phyloP scores from a whole-genome alignment of 768 basidiomycete species.

The Boletus vermiculosoides region DNA sequence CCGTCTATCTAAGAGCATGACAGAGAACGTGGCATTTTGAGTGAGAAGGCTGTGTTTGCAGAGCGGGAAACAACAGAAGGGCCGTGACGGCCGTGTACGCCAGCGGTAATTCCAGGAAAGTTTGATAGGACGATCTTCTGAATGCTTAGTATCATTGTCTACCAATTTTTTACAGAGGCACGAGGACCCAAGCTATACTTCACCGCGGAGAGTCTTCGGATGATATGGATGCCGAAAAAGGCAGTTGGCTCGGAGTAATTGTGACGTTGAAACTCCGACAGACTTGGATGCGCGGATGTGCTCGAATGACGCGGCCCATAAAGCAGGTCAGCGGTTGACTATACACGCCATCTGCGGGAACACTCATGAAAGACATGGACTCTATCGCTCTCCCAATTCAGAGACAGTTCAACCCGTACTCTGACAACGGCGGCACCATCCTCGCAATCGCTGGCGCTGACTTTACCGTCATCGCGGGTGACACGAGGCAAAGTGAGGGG shows the following conservation, averaged over 20 bases:
- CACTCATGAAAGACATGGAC: not conserved
- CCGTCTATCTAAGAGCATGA: not conserved
- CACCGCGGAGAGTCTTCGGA: not conserved
- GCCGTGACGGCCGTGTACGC: no score
- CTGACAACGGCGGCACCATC: conserved; percentile 94
- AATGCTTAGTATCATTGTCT: no score
- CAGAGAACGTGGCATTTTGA: not conserved
- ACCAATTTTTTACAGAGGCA: no score
- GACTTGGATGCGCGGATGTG: not conserved
- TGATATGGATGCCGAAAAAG: not conserved
- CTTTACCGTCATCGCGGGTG: conserved; percentile 93
- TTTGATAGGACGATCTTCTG: no score
- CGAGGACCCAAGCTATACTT: no score
- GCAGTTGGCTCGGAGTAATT: not conserved
- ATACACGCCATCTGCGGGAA: no score
- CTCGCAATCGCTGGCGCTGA: conserved; percentile 92
- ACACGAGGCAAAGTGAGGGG: conserved; percentile 96
- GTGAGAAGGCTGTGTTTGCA: not conserved
- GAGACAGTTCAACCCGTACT: conserved; percentile 82
- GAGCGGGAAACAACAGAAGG: not conserved
- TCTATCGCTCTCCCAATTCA: conserved; percentile 42
- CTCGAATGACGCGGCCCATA: not conserved
- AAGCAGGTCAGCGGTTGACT: not conserved
- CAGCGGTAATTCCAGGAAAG: no score
- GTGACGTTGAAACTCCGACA: not conserved